Percentiles rank a stretch among this genome's conserved stretches.
Conservation (phyloP, 345 rosid genomes). For the Eucalyptus erythrocorys region DNA sequence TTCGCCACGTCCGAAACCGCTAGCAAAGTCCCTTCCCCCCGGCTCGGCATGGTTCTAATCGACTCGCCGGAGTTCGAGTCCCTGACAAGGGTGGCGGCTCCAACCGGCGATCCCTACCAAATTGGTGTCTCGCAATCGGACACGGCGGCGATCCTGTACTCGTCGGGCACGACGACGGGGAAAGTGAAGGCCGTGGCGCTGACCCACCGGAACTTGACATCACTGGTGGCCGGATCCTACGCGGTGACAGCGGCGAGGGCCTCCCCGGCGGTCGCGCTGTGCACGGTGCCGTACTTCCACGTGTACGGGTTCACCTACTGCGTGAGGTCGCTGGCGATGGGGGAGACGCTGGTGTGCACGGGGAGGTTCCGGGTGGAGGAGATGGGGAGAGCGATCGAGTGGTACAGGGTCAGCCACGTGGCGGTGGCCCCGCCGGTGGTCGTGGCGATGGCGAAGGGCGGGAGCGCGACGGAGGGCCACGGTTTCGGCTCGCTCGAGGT, state of each 20-base stretch:
- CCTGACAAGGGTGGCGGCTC: not conserved
- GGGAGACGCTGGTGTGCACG: conserved; percentile 23
- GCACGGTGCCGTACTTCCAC: conserved; percentile 48
- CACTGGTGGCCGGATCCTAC: conserved; percentile 2
- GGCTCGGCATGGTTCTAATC: conserved; percentile 7
- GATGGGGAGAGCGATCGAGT: conserved; percentile 13
- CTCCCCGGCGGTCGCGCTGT: conserved; percentile 7
- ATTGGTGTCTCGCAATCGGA: conserved; percentile 21
- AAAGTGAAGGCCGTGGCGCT: conserved; percentile 36
- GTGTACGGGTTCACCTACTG: conserved; percentile 24
- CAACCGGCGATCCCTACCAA: not conserved
- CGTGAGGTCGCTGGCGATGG: conserved; percentile 20
- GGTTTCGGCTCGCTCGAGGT: conserved; percentile 46
- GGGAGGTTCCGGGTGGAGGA: conserved; percentile 9
- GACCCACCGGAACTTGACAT: conserved; percentile 32
- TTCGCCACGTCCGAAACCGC: conserved; percentile 24
- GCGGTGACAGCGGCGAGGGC: conserved; percentile 10
- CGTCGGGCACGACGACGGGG: conserved; percentile 64
- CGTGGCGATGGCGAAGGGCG: conserved; percentile 14
- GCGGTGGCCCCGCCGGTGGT: conserved; percentile 41
- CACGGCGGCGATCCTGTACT: conserved; percentile 45
- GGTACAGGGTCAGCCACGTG: conserved; percentile 20
- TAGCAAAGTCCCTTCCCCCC: conserved; percentile 17
- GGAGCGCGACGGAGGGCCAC: not conserved
- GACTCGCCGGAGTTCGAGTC: conserved; percentile 42